Percentiles rank a stretch among this genome's conserved stretches.
Evolutionary conservation across 23 red algal species (phyloP).

Genomic region (Gracilaria gracilis): DNA sequence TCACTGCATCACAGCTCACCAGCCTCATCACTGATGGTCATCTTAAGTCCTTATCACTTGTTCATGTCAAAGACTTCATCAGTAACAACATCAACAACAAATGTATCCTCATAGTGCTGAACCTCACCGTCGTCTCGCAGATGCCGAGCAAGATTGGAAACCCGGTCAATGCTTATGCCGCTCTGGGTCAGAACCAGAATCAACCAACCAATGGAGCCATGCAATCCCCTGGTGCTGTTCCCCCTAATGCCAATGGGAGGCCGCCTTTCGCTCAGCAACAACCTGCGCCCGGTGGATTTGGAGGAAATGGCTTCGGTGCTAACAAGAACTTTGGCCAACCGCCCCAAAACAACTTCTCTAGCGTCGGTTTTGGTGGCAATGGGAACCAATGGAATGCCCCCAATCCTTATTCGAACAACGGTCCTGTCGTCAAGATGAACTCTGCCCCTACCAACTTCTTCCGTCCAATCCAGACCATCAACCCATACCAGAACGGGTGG

Average conservation of each 20-base stretch:
- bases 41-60: conserved; percentile 74
- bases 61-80: conserved; percentile 85
- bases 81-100: conserved; percentile 81
- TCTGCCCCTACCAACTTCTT: conserved; percentile 39
- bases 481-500: conserved; percentile 95
- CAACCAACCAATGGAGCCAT: background rate
- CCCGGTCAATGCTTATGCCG: conserved; percentile 72
- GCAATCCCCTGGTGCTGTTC: background rate
- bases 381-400: conserved; percentile 30
- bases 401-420: conserved; percentile 29
- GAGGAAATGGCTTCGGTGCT: background rate
- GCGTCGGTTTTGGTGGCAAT: conserved; percentile 37
- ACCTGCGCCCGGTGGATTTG: background rate
- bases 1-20: conserved; percentile 94
- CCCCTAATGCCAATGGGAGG: background rate
- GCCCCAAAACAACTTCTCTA: background rate
- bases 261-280: background rate
- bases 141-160: conserved; percentile 78
- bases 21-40: conserved; percentile 68
- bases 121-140: conserved; percentile 76
- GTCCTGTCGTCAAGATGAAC: conserved; percentile 55
- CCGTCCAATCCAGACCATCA: conserved; percentile 85
- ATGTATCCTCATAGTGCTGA: conserved; percentile 90
- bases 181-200: conserved; percentile 7
- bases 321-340: background rate